Conservation (phyloP, 208 protist genomes). For the Leishmania major region DNA sequence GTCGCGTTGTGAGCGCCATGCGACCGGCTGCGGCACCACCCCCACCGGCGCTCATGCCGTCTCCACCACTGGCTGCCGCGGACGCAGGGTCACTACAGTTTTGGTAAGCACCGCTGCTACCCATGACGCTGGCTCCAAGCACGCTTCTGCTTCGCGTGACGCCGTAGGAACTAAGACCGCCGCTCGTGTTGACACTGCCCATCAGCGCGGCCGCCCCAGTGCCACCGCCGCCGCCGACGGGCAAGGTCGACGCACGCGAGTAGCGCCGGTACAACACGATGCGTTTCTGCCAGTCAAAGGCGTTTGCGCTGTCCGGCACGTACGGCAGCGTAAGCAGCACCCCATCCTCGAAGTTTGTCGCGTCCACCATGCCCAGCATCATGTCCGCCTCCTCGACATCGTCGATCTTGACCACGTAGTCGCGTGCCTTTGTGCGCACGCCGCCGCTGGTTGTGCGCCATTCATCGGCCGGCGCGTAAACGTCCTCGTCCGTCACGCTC, state of each 20-base stretch:
- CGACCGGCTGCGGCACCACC: slow-evolving; percentile 16
- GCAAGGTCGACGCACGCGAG: slow-evolving; percentile 26
- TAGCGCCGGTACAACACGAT: slow-evolving; percentile 77
- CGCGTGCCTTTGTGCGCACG: slow-evolving; percentile 31
- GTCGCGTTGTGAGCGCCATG: slow-evolving; percentile 45
- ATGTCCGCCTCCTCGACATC: slow-evolving; percentile 91
- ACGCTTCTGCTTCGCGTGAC: background rate
- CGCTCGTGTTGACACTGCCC: slow-evolving; percentile 2
- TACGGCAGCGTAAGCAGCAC: slow-evolving; percentile 85
- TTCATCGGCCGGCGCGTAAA: slow-evolving; percentile 33
- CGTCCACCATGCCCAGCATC: slow-evolving; percentile 74
- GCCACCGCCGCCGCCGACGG: background rate
- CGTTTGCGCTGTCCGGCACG: slow-evolving; percentile 65
- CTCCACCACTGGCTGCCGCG: background rate
- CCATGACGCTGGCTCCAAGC: background rate
- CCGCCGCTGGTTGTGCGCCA: slow-evolving; percentile 25
- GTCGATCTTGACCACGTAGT: slow-evolving; percentile 88
- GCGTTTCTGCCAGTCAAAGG: slow-evolving; percentile 66
- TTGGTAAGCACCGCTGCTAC: background rate
- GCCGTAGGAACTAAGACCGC: background rate
- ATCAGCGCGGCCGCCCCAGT: background rate
- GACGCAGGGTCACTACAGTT: background rate
- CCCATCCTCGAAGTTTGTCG: slow-evolving; percentile 67
- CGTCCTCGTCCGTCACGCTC: slow-evolving; percentile 34
- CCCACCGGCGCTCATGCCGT: slow-evolving; percentile 1